Conservation (phyloP, 495 filamentous ascomycete genomes). For the Aspergillus sparsus region DNA sequence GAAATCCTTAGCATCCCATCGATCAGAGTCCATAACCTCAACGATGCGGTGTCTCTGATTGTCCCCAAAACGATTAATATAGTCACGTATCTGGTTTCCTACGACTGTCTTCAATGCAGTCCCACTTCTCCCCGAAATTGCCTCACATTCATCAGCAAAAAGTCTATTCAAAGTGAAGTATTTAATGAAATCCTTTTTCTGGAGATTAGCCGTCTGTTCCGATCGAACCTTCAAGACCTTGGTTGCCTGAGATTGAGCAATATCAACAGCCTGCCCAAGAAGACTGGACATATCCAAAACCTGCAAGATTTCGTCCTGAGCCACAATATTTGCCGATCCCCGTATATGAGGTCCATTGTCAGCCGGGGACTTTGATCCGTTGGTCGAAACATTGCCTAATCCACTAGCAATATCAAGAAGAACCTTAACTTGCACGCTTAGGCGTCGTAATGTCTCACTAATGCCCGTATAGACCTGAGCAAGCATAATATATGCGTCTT, state of each 20-base stretch:
- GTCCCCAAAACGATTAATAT: constrained; percentile 74
- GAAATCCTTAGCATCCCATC: constrained; percentile 90
- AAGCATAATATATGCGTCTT: constrained; percentile 84
- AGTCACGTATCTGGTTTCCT: constrained; percentile 88
- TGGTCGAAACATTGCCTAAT: constrained; percentile 43
- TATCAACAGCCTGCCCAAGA: constrained; percentile 91
- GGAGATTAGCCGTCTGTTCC: constrained; percentile 74
- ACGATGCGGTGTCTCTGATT: constrained; percentile 76
- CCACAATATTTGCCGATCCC: constrained; percentile 33
- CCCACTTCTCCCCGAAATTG: constrained; percentile 86
- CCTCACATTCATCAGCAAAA: constrained; percentile 96
- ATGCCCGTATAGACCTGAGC: constrained; percentile 81
- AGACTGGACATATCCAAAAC: constrained; percentile 90
- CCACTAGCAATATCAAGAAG: constrained; percentile 92
- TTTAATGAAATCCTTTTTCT: constrained; percentile 75
- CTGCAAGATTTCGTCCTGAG: constrained; percentile 79
- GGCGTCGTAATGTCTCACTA: constrained; percentile 79
- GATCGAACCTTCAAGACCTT: constrained; percentile 90
- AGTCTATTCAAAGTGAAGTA: constrained; percentile 93
- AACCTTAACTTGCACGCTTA: constrained; percentile 90
- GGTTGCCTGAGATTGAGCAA: constrained; percentile 87
- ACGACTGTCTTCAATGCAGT: constrained; percentile 83
- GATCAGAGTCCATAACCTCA: constrained; percentile 82
- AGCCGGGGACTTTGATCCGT: constrained; percentile 14
- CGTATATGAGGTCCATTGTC: constrained; percentile 13